Evolutionary conservation across 2,329 filamentous ascomycete species (phyloP), one percentile per base, ranked within the genome.

Genomic region (Leptodontidium sp.): DNA sequence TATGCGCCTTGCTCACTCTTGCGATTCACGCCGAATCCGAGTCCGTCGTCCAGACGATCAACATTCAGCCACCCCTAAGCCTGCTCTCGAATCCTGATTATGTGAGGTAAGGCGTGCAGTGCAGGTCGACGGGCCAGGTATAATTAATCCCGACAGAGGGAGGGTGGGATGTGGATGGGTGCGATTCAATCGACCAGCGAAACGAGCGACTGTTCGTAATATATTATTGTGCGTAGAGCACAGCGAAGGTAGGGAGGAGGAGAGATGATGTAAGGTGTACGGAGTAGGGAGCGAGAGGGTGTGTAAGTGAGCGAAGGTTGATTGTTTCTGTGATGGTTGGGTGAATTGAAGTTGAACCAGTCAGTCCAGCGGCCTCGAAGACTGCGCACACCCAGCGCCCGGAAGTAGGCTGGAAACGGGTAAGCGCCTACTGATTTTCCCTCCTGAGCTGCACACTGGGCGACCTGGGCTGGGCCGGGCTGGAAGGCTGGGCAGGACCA

Each of bases 121-220:
- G 61, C 57, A 35, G 53, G 24, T 61, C 40, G 55, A 61, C 58
- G n/a, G 45, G 15, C 45, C 9, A 53, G 50, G 47, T 35, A 40
- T 32, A 50, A 61, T 55, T 64, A 55, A 58, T 55, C 53, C 59
- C 45, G 52, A 24, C 29, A 32, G 29, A 53, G 32, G 32, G 24
- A 15, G 11, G n/a, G 64, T 53, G 52, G 61, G 35, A 66, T 32
- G 14, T 43, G 6, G 40, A 55, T 52, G 21, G 24, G 52, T 47
- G 26, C 14, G 32, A 58, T 61, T 12, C 43, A 67, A 69, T 72
- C 68, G 70, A 66, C 67, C 70, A 72, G 70, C 70, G 70, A 72
- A 72, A 70, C 64, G 70, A 72, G 61, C 45, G 65, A 65, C 55
- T 59, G 45, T 45, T 65, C 64, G 65, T 65, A 59, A 63, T 43